These are phyloP conservation scores for Dactylonectria estremocensis DNA, from an alignment of 2,329 filamentous ascomycete species.

Conservation along the genomic window DNA sequence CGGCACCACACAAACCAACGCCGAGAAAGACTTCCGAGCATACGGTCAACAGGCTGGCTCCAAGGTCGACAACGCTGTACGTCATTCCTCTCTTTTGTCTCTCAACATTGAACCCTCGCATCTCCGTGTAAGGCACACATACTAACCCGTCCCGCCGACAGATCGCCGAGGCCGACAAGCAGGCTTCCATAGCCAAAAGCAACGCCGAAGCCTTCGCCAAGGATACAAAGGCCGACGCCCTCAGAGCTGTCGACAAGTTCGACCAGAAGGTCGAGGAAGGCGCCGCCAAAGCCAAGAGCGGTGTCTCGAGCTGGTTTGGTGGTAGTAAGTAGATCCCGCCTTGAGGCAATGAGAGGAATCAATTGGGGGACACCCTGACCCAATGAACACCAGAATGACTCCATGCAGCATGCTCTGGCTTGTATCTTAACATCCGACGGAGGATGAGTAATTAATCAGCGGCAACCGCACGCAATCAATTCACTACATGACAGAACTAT, in stretches of 20 bases:
- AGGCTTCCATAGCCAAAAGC: constrained; percentile 74
- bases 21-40: constrained; percentile 74
- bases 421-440: constrained; percentile 9
- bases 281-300: constrained; percentile 86
- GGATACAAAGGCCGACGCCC: constrained; percentile 74
- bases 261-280: constrained; percentile 87
- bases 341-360: not conserved
- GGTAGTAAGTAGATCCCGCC: constrained; percentile 56
- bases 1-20: constrained; percentile 69
- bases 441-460: constrained; percentile 24
- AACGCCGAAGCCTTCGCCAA: constrained; percentile 73
- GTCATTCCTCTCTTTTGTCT: constrained; percentile 49
- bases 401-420: not conserved
- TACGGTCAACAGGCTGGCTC: constrained; percentile 67
- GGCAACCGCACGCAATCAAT: not conserved
- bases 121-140: constrained; percentile 2
- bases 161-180: constrained; percentile 72
- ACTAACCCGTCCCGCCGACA: constrained; percentile 28
- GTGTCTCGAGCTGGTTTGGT: constrained; percentile 89
- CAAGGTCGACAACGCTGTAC: constrained; percentile 79
- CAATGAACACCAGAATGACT: constrained; percentile 22
- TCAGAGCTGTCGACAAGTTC: constrained; percentile 85
- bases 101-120: not conserved
- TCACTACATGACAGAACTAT: too few species aligned
- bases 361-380: not conserved